phyloP scores from a whole-genome alignment of 1,139 yeast species.

The Candida sanyaensis region DNA sequence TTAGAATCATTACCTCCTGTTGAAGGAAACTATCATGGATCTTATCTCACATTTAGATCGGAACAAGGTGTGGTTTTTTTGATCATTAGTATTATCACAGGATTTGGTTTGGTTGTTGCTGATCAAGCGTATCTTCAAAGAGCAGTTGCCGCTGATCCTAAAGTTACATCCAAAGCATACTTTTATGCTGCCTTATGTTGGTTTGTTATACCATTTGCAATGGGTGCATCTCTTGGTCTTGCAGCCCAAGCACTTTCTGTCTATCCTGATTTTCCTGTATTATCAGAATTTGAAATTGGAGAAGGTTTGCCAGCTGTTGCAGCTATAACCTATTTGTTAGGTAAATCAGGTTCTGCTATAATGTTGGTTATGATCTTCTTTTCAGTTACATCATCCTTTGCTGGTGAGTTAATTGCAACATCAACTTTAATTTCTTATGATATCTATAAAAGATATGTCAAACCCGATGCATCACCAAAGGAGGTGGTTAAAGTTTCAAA shows the following conservation, averaged over 20 bases:
- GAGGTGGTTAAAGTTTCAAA: conserved; percentile 42
- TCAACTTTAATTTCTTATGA: conserved; percentile 50
- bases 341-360: conserved; percentile 45
- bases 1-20: conserved; percentile 40
- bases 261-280: conserved; percentile 28
- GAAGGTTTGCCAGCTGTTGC: conserved; percentile 48
- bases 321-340: conserved; percentile 42
- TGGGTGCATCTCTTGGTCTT: conserved; percentile 46
- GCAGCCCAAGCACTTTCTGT: conserved; percentile 32
- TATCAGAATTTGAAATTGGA: conserved; percentile 22
- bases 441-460: conserved; percentile 45
- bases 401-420: conserved; percentile 51
- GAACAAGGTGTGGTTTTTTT: conserved; percentile 40
- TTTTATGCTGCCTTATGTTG: conserved; percentile 46
- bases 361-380: conserved; percentile 48
- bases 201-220: conserved; percentile 40
- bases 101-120: conserved; percentile 73
- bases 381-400: conserved; percentile 50
- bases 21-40: conserved; percentile 46
- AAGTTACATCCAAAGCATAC: conserved; percentile 39
- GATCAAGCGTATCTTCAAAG: conserved; percentile 52
- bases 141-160: conserved; percentile 36
- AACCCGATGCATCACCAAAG: conserved; percentile 43
- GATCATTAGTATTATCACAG: conserved; percentile 30
- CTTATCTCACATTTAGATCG: conserved; percentile 48